Evolutionary conservation across 2,329 filamentous ascomycete genomes (phyloP), one percentile per base, ranked within the genome.

Genomic region (Byssochlamys sp.): DNA sequence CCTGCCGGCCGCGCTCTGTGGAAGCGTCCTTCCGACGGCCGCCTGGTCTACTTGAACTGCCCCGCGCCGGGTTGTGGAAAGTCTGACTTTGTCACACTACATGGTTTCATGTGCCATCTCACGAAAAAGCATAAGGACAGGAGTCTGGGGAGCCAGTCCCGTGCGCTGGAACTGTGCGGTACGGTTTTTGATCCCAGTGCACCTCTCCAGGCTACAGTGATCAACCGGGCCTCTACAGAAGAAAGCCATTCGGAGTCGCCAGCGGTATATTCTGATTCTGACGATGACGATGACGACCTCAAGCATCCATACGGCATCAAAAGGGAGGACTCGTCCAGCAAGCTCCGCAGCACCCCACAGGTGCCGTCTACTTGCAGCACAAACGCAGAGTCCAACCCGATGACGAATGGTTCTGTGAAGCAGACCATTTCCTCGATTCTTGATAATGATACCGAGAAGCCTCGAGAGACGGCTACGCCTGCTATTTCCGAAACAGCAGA

Each of bases 61-160:
- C 72, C 72, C 1, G 68, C 72, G 2, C 63, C 66, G 2, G 71
- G 71, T 26, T 74, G 72, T 57, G 68, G 70, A 3, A 74, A 74
- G 62, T 69, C 71, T 0, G 72, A 74, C 59, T 74, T 74, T 55
- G 71, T 74, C 57, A 74, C 72, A 2, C 66, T 74, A 9, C 72
- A 74, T 55, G 72, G 72, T 19, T 74, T 74, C 62, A 74, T 74
- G 71, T 74, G 72, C 63, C 72, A 74, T 54, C 63, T 74, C 55
- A 74, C 72, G 3, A 74, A 74, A 60, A 73, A 74, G 58, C 72
- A 74, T 62, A 74, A 74, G 55, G 72, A 74, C 58, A 69, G 71
- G 55, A 73, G 68, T 19, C 56, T 74, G 56, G 72, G 72, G 29
- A 74, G 71, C 60, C 72, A 74, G 52, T 73, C 71, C 11, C 65